Base-by-base conservation (phyloP, 257 asterid genomes). In the Vinca minor region DNA sequence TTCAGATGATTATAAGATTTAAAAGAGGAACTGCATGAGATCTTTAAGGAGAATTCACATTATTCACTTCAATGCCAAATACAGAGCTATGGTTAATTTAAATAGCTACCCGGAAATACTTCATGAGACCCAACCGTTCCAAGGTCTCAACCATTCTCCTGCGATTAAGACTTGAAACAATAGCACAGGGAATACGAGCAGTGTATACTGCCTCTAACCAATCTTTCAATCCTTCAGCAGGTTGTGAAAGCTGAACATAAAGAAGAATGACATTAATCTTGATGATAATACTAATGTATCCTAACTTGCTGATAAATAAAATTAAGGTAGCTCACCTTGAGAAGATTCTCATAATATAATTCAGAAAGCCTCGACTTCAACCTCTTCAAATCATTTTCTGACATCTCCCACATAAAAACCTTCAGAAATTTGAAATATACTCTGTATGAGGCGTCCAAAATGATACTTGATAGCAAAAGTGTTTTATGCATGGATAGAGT, bases 181-280 rank as follows among this genome's bases (percentile, higher is more conserved):
- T 87, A 47, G 98, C 96, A 72, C 98, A 93, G 62, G 98, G 97
- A 75, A 93, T 84, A 73, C 87, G 95, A 60, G 91, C 89, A 62
- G 95, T 85, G 71, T 83, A 79, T 48, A 93, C 77, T 49, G 96
- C 96, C 74, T 85, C 98, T 77, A 93, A 79, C 98, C 98, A 93
- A 71, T 89, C 97, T 62, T 78, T 93, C 68, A 93, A 70, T 36
- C 98, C 97, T 66, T 85, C 94, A 29, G 81, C 69, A 18, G 98
- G 96, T 78, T 87, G 77, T 55, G 98, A 85, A 64, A 84, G 83
- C 97, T 87, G 69, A 63, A 47, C 28, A 68, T 38, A 34, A n/a
- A 34, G 59, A 68, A 8, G 63, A 48, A 38, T 57, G 38, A 62
- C 34, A 10, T 18, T 70, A 69, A 70, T 66, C 23, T 48, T 36